These are phyloP conservation scores for Musa troglodytarum DNA, from an alignment of 176 grass and related monocot genomes.

Conservation along the genomic window DNA sequence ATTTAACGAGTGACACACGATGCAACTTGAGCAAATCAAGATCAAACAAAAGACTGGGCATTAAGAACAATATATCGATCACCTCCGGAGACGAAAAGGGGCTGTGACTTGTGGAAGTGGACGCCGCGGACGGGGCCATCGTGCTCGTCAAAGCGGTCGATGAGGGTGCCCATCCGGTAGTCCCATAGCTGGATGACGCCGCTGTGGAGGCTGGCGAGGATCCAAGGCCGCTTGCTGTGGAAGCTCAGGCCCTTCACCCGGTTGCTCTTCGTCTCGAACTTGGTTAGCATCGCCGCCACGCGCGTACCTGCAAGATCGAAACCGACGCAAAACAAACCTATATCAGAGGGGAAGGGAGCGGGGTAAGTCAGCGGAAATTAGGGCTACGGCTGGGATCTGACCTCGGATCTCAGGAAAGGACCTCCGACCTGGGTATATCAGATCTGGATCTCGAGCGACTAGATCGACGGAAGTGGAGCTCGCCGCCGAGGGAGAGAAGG, in stretches of 20 bases:
- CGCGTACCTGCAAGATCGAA: neutral
- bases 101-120: constrained; percentile 93
- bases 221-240: constrained; percentile 78
- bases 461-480: neutral
- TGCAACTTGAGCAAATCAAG: neutral
- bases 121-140: constrained; percentile 78
- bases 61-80: constrained; percentile 5
- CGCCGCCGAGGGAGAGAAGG: neutral
- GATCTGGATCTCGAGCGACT: constrained; percentile 4
- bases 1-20: neutral
- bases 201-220: constrained; percentile 84
- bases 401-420: neutral
- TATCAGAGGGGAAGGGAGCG: neutral
- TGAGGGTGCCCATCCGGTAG: constrained; percentile 85
- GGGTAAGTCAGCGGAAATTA: neutral
- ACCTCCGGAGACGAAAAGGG: constrained; percentile 99
- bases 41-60: neutral
- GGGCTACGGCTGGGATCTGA: neutral
- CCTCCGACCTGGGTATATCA: constrained; percentile 3
- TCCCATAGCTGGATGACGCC: constrained; percentile 93
- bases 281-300: constrained; percentile 69
- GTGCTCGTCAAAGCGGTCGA: constrained; percentile 93
- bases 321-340: neutral
- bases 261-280: constrained; percentile 99
- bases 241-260: constrained; percentile 97